Evolutionary conservation across 768 basidiomycete species (phyloP), one percentile per base, ranked within the genome.

Genomic region (Gymnopilus junonius): DNA sequence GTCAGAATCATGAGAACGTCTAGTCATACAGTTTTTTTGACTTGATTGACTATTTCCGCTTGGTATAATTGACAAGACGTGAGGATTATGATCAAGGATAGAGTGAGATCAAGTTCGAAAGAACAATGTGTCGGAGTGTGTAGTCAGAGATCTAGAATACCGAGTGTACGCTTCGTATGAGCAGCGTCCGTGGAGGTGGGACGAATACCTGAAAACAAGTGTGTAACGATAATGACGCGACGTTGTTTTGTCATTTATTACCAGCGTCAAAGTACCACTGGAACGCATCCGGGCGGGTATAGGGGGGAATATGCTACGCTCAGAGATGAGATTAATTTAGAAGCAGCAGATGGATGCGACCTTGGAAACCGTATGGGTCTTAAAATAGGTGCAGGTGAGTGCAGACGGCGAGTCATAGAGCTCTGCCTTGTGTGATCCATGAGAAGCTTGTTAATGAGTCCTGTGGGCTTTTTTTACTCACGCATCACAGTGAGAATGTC

Each of bases 401-500:
- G 17, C 29, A 40, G 31, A 8, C 29, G 55, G 51, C 65, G 68
- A 70, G 69, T 72, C 69, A 70, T 65, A 62, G 7, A 20, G 17
- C 27, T 55, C 43, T 35, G 34, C 34, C 34, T 7, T 35, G 34
- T 62, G 66, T 64, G 62, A 65, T 57, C 42, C 55, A 25, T 50
- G 45, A 50, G 48, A 56, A 63, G 46, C 31, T 54, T 37, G 21
- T 37, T 53, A 39, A 57, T 59, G 50, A 55, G 25, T 40, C 46
- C 35, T 27, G 34, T 25, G n/a, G n/a, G n/a, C n/a, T n/a, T n/a
- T 17, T 54, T 55, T 48, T 62, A 73, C 70, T 60, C 70, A 70
- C 70, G 69, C 57, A 62, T 23, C 35, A 65, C 66, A 67, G 70
- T 68, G 69, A 65, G 69, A 70, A 64, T 23, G 27, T 43, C 37